Evolutionary conservation across 2,329 filamentous ascomycete species (phyloP), one percentile per base, ranked within the genome.

Genomic region (Aspergillus hortae): DNA sequence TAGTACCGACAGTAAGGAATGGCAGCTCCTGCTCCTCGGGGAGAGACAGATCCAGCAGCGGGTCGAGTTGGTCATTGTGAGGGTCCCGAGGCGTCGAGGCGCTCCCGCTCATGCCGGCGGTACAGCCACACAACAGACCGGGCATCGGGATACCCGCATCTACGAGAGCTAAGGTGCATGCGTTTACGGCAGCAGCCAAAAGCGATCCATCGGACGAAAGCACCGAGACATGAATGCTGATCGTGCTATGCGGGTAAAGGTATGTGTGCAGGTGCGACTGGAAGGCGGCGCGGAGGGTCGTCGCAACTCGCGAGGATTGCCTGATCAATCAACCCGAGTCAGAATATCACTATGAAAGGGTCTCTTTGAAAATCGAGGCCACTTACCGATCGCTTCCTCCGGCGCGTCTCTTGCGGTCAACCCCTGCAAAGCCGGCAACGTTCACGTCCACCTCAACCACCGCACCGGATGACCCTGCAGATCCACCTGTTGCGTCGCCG

Each of bases 141-240:
- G 86, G 85, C 92, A 97, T 96, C 21, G 94, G 94, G 17, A 99
- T 87, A 48, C 94, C 94, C 0, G 94, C 94, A 68, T 99, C 94
- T 56, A 97, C 87, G 19, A 97, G 83, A 0, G 94, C 94, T 11
- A 99, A 83, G 0, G 92, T 96, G 0, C 89, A 84, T 4, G 94
- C 94, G 66, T 99, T 99, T 61, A 97, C 79, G 43, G 92, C 90
- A 0, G 91, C 88, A 0, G 92, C 91, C 17, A 99, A 85, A 2
- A 97, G 80, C 0, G 89, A 92, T 25, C 94, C 94, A 69, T 99
- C 94, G 61, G 95, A 87, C 0, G 87, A 89, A 42, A 99, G 84
- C 33, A 99, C 85, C 69, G 96, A 90, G 1, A 99, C 80, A 21
- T 87, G 86, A 51, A 99, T 81, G 38, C 81, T 82, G 67, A 99